These are phyloP conservation scores for Balakata baccata DNA, from an alignment of 345 rosid genomes.

Conservation along the genomic window DNA sequence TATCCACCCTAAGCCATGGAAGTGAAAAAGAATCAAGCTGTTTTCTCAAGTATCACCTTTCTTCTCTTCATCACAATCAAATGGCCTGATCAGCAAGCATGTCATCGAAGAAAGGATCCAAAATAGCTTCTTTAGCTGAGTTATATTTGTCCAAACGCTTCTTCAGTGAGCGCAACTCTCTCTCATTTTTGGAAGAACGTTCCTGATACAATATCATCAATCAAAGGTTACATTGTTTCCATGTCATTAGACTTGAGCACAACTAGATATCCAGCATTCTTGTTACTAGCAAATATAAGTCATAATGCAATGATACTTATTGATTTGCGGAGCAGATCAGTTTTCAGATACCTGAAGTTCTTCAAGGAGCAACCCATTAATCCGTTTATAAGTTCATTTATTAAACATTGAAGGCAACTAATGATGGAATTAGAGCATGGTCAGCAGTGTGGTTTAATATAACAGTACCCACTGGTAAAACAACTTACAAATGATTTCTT, in stretches of 20 bases:
- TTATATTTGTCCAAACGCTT: conserved; percentile 66
- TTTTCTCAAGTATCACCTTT: neutral
- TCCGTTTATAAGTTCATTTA: neutral
- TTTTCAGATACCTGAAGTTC: neutral
- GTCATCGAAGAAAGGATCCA: conserved; percentile 67
- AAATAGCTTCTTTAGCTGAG: conserved; percentile 77
- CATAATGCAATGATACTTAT: neutral
- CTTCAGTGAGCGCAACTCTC: conserved; percentile 78
- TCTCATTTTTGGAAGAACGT: conserved; percentile 61
- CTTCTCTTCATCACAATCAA: conserved; percentile 1
- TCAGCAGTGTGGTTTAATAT: neutral
- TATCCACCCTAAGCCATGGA: neutral
- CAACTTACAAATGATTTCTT: conserved; percentile 89
- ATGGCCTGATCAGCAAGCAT: conserved; percentile 36
- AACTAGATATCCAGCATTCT: neutral
- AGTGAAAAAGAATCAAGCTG: conserved; percentile 2
- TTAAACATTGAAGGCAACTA: neutral
- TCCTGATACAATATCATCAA: conserved; percentile 35
- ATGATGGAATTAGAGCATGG: neutral
- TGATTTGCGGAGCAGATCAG: neutral
- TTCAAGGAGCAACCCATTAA: neutral
- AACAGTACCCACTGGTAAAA: neutral
- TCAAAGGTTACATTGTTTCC: neutral
- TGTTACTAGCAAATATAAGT: neutral
- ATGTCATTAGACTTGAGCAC: neutral